Evolutionary conservation across 1,284 basidiomycete species (phyloP).

Genomic region (Marasmius oreades): DNA sequence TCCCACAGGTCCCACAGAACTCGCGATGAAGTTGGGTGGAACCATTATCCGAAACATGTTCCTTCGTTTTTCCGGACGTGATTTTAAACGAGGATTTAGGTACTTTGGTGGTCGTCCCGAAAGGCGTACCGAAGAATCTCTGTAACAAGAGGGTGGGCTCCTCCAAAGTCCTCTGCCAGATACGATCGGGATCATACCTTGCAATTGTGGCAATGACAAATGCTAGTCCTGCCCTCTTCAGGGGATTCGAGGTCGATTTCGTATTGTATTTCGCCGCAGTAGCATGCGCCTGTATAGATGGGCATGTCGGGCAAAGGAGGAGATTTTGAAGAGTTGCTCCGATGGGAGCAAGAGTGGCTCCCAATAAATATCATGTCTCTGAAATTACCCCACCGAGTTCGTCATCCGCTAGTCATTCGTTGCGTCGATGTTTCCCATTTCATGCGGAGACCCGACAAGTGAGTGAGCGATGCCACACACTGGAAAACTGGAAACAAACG

Average conservation of each 20-base stretch:
- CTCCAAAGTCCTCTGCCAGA: not conserved
- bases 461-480: too few relatives aligned
- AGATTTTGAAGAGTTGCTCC: too few relatives aligned
- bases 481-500: too few relatives aligned
- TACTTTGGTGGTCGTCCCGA: conserved; percentile 3
- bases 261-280: conserved; percentile 16
- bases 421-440: too few relatives aligned
- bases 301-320: too few relatives aligned
- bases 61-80: conserved; percentile 1
- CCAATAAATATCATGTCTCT: too few relatives aligned
- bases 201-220: conserved; percentile 14
- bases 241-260: conserved; percentile 15
- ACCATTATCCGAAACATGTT: conserved; percentile 4
- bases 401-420: too few relatives aligned
- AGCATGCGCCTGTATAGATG: conserved; percentile 14
- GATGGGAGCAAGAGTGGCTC: too few relatives aligned
- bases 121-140: conserved; percentile 5
- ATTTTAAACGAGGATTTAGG: conserved; percentile 2
- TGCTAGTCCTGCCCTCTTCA: conserved; percentile 17
- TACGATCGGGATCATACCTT: conserved; percentile 8
- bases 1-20: conserved; percentile 5
- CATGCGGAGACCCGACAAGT: too few relatives aligned
- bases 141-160: not conserved
- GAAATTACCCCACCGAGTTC: too few relatives aligned
- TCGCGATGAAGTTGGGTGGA: conserved; percentile 3